Evolutionary conservation across 2,329 filamentous ascomycete species (phyloP).

Genomic region (Claviceps cyperi): DNA sequence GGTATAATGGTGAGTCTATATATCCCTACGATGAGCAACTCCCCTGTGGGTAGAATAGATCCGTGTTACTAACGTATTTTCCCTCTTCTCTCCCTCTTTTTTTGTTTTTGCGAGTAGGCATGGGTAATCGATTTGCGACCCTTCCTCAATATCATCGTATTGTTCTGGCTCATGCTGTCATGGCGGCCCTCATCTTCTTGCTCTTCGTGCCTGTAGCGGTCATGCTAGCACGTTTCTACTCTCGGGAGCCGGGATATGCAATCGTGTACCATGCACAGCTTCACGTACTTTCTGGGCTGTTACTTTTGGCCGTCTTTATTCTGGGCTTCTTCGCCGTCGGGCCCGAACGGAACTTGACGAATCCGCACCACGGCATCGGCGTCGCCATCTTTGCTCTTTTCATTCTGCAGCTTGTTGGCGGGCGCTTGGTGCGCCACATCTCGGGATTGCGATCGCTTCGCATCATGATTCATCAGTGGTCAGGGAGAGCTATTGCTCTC

Average conservation of each 20-base stretch:
- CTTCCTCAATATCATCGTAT: slow-evolving; percentile 56
- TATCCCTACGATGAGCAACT: neutral
- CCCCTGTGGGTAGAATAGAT: neutral
- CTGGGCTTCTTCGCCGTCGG: slow-evolving; percentile 70
- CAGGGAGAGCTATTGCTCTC: slow-evolving; percentile 62
- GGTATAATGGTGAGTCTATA: slow-evolving; percentile 54
- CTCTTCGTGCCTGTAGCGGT: slow-evolving; percentile 61
- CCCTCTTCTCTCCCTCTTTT: neutral
- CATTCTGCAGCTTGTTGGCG: slow-evolving; percentile 55
- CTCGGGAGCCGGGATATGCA: slow-evolving; percentile 43
- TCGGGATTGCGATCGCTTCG: slow-evolving; percentile 34
- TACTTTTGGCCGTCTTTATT: slow-evolving; percentile 58
- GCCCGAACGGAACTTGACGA: slow-evolving; percentile 53
- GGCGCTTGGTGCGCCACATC: slow-evolving; percentile 45
- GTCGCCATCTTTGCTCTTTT: slow-evolving; percentile 64
- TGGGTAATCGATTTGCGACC: slow-evolving; percentile 65
- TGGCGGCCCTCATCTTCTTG: slow-evolving; percentile 61
- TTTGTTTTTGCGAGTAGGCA: slow-evolving; percentile 40
- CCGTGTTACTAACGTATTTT: neutral
- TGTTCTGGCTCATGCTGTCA: slow-evolving; percentile 55
- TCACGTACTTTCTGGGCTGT: slow-evolving; percentile 51
- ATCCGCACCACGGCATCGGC: slow-evolving; percentile 76
- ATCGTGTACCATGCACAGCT: slow-evolving; percentile 61
- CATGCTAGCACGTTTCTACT: slow-evolving; percentile 58
- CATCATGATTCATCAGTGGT: slow-evolving; percentile 71